Conservation (phyloP, 805 yeast genomes). For the Candida chauliodis region DNA sequence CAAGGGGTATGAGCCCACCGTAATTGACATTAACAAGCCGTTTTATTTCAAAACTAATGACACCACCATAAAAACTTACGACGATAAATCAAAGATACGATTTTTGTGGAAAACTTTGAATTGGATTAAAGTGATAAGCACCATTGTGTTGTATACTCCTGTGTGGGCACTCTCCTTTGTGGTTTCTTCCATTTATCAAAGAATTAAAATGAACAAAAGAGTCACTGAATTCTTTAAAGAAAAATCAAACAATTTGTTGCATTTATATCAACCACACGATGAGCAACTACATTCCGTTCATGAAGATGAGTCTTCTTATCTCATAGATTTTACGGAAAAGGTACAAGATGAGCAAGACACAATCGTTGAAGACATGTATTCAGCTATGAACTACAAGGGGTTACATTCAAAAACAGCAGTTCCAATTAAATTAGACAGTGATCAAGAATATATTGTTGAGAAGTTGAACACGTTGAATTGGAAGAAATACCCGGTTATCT, state of each 20-base stretch:
- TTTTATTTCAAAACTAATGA: slow-evolving; percentile 19
- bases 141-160: slow-evolving; percentile 54
- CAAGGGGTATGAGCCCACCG: slow-evolving; percentile 52
- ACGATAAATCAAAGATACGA: slow-evolving; percentile 5
- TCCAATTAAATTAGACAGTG: slow-evolving; percentile 22
- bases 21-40: slow-evolving; percentile 50
- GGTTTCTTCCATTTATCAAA: slow-evolving; percentile 35
- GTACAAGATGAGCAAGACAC: slow-evolving; percentile 61
- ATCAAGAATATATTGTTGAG: slow-evolving; percentile 47
- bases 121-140: slow-evolving; percentile 47
- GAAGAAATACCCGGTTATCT: slow-evolving; percentile 69
- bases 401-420: slow-evolving; percentile 8
- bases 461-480: slow-evolving; percentile 58
- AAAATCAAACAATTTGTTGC: slow-evolving; percentile 22
- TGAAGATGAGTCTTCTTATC: slow-evolving; percentile 1
- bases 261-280: slow-evolving; percentile 21
- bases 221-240: slow-evolving; percentile 25
- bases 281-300: slow-evolving; percentile 1
- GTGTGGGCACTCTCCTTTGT: slow-evolving; percentile 60
- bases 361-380: slow-evolving; percentile 61
- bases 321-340: slow-evolving; percentile 19
- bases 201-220: slow-evolving; percentile 26
- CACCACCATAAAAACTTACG: not conserved
- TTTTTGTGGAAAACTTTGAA: slow-evolving; percentile 28
- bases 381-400: slow-evolving; percentile 40